These are phyloP conservation scores for Penicillium brasilianum DNA, from an alignment of 2,329 filamentous ascomycete species.

Conservation along the genomic window DNA sequence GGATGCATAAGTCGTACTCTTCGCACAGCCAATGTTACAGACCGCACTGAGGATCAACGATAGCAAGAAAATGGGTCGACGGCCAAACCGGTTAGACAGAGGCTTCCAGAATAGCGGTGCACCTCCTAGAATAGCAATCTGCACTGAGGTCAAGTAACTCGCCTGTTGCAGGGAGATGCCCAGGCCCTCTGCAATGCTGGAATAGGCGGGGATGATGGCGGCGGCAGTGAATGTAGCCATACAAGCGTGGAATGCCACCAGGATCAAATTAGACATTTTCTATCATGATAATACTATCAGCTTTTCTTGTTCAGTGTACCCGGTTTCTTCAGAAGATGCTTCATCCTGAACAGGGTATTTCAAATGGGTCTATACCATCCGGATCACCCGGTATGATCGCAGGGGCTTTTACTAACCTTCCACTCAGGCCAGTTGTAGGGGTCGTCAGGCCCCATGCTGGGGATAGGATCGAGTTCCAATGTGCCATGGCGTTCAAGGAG, in stretches of 20 bases:
- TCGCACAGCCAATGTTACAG: constrained; percentile 61
- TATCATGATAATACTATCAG: constrained; percentile 31
- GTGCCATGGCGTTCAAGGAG: constrained; percentile 61
- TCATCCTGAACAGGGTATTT: not conserved
- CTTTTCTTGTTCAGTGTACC: not conserved
- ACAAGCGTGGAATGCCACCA: constrained; percentile 64
- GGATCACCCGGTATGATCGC: not conserved
- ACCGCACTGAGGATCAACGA: constrained; percentile 56
- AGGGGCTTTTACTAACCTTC: constrained; percentile 47
- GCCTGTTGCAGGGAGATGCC: constrained; percentile 54
- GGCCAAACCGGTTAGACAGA: constrained; percentile 59
- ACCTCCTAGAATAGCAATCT: constrained; percentile 59
- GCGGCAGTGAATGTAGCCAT: constrained; percentile 64
- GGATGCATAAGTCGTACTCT: constrained; percentile 55
- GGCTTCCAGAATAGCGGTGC: constrained; percentile 63
- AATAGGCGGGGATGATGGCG: constrained; percentile 61
- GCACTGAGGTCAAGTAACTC: constrained; percentile 61
- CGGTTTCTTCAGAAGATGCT: not conserved
- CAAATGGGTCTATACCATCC: not conserved
- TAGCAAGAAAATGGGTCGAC: constrained; percentile 60
- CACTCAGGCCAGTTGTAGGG: constrained; percentile 63
- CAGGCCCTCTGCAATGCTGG: constrained; percentile 58
- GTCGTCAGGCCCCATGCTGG: constrained; percentile 56
- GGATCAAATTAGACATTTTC: constrained; percentile 60
- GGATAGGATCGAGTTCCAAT: constrained; percentile 60